Conservation (phyloP, 345 rosid species). For the Corchorus olitorius region DNA sequence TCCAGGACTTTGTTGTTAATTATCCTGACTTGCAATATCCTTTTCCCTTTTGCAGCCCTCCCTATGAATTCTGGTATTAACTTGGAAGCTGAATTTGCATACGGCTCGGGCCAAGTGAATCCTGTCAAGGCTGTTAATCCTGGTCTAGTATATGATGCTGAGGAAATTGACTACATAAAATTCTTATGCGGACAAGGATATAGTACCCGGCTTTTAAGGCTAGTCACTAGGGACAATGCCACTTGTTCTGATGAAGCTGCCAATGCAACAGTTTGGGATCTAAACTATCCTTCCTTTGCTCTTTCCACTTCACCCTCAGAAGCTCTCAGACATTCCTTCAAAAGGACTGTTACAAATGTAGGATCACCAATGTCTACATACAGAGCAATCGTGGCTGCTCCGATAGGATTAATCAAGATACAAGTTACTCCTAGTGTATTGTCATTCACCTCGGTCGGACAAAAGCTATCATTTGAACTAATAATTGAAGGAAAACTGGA, state of each 20-base stretch:
- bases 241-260: conserved; percentile 12
- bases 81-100: conserved; percentile 37
- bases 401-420: conserved; percentile 23
- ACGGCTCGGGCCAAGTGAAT: conserved; percentile 40
- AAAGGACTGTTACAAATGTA: conserved; percentile 42
- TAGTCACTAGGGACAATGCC: conserved; percentile 26
- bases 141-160: conserved; percentile 40
- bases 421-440: conserved; percentile 29
- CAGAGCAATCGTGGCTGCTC: conserved; percentile 20
- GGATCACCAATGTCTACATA: conserved; percentile 33
- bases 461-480: conserved; percentile 27
- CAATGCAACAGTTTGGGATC: conserved; percentile 33
- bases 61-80: conserved; percentile 26
- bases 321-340: conserved; percentile 20
- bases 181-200: conserved; percentile 46
- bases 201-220: not conserved
- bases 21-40: not conserved
- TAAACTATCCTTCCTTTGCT: conserved; percentile 46
- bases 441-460: conserved; percentile 23
- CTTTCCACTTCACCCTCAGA: not conserved
- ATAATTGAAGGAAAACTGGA: conserved; percentile 21
- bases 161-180: conserved; percentile 37
- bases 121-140: conserved; percentile 38
- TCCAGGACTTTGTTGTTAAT: too few species aligned
- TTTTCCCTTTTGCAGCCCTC: conserved; percentile 12